Evolutionary conservation across 2,329 filamentous ascomycete species (phyloP), one percentile per base, ranked within the genome.

Genomic region (Fusarium sp.): DNA sequence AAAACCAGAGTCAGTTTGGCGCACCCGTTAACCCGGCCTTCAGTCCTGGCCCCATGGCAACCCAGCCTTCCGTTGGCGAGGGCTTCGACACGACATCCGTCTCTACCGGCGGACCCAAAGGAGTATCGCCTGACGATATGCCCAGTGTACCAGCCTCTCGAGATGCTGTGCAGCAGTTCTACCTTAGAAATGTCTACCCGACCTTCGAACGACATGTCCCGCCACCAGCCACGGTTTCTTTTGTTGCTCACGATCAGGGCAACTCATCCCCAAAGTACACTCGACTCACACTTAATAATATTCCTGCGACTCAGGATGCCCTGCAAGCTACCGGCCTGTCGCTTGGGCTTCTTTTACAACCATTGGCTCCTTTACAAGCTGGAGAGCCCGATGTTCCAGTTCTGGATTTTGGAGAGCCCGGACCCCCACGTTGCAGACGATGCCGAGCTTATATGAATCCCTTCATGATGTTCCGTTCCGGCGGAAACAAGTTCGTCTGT

Each of bases 391-490:
- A 93, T 2, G 91, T 99, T 57, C 96, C 96, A 1, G 92, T 99
- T 7, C 86, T 99, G 25, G 96, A 99, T 81, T 99, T 98, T 85
- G 96, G 96, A 50, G 94, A 98, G 43, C 83, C 84, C 41, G 96
- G 96, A 0, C 96, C 96, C 42, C 96, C 96, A 23, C 89, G 96
- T 79, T 99, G 96, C 81, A 89, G 93, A 75, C 88, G 96, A 82
- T 99, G 96, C 83, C 88, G 96, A 77, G 92, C 95, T 16, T 99
- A 99, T 81, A 97, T 99, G 82, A 99, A 99, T 77, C 96, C 96
- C 3, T 99, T 99, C 79, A 98, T 99, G 96, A 92, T 94, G 77
- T 99, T 99, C 86, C 89, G 92, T 63, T 91, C 92, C 18, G 95
- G 95, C 40, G 96, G 96, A 60, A 97, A 95, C 82, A 97, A 97